These are phyloP conservation scores for Fusarium sarcochroum DNA, from an alignment of 2,329 filamentous ascomycete species.

Conservation along the genomic window DNA sequence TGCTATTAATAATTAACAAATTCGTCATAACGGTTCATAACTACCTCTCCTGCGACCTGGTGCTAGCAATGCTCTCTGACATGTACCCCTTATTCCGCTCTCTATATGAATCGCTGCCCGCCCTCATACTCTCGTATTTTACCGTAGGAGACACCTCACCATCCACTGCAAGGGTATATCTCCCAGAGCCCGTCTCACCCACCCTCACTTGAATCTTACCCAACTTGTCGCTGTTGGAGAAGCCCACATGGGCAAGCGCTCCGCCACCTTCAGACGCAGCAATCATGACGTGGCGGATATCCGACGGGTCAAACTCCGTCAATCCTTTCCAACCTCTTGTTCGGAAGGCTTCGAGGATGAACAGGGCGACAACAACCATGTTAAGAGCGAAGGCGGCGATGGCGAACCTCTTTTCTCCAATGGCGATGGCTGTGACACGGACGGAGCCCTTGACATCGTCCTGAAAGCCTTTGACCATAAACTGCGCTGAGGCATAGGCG, in stretches of 20 bases:
- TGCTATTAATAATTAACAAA: background rate
- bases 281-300: slow-evolving; percentile 31
- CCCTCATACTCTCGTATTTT: slow-evolving; percentile 26
- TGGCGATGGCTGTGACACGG: slow-evolving; percentile 11
- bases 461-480: slow-evolving; percentile 14
- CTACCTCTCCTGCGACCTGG: background rate
- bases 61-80: background rate
- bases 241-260: slow-evolving; percentile 3
- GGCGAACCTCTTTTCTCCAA: slow-evolving; percentile 21
- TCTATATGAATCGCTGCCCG: background rate
- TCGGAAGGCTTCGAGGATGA: slow-evolving; percentile 28
- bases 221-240: slow-evolving; percentile 8
- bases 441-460: background rate
- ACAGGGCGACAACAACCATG: slow-evolving; percentile 2
- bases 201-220: slow-evolving; percentile 14
- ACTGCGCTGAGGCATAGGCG: background rate
- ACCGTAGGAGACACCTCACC: slow-evolving; percentile 9
- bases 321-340: slow-evolving; percentile 37
- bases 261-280: slow-evolving; percentile 23
- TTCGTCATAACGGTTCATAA: background rate
- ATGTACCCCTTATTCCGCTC: background rate
- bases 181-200: slow-evolving; percentile 1
- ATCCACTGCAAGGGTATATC: slow-evolving; percentile 13
- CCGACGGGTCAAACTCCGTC: slow-evolving; percentile 32
- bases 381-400: slow-evolving; percentile 23